Conservation (phyloP, 2,329 filamentous ascomycete species). For the Trichophyton verrucosum region DNA sequence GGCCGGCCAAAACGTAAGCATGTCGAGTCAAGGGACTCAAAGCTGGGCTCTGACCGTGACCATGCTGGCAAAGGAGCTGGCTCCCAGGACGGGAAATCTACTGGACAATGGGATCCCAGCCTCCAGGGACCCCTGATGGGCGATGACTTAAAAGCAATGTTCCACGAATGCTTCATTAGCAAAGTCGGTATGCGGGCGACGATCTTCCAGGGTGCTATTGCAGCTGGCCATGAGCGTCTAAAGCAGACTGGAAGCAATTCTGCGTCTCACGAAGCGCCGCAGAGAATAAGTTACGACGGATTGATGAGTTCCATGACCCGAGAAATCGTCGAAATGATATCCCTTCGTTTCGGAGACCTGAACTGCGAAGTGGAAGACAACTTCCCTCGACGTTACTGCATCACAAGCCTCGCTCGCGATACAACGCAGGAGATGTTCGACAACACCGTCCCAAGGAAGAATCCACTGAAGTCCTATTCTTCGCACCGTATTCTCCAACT, state of each 20-base stretch:
- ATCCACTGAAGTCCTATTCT: conserved; percentile 9
- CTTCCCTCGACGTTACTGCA: conserved; percentile 8
- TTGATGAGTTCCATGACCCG: conserved; percentile 8
- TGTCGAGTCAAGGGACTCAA: conserved; percentile 3
- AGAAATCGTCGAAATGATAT: conserved; percentile 10
- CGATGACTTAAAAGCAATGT: conserved; percentile 8
- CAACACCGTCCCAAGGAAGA: conserved; percentile 3
- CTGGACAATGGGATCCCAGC: background rate
- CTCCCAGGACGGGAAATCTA: background rate
- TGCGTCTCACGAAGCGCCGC: background rate
- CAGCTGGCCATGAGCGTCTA: conserved; percentile 6
- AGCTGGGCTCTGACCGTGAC: background rate
- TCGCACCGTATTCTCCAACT: conserved; percentile 9
- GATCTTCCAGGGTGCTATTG: conserved; percentile 7
- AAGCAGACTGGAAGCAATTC: background rate
- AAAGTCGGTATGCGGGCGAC: conserved; percentile 4
- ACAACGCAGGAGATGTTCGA: conserved; percentile 7
- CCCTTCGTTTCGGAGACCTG: conserved; percentile 8
- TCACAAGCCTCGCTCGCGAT: conserved; percentile 8
- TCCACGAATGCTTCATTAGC: conserved; percentile 7
- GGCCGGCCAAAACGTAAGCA: conserved; percentile 9
- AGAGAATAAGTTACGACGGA: conserved; percentile 9
- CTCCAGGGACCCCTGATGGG: conserved; percentile 7
- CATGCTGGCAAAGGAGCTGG: background rate
- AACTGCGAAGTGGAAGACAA: conserved; percentile 6